phyloP scores from a whole-genome alignment of 2,329 filamentous ascomycete genomes.

The Alternaria arborescens region DNA sequence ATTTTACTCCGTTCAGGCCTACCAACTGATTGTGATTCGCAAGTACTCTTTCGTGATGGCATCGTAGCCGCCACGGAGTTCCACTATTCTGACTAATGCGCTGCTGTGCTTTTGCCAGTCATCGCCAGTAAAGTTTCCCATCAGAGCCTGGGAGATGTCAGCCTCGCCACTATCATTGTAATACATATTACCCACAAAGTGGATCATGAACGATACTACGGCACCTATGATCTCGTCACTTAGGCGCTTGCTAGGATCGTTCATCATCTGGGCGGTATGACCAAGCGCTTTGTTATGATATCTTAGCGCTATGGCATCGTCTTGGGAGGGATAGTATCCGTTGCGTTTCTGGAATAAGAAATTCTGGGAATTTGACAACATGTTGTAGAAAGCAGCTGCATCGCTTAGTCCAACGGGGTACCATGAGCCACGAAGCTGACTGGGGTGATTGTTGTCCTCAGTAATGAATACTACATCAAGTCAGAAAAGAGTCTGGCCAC shows the following conservation, averaged over 20 bases:
- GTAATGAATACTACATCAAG: slow-evolving; percentile 31
- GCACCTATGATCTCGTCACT: slow-evolving; percentile 33
- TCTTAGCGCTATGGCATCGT: slow-evolving; percentile 30
- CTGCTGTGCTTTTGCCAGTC: slow-evolving; percentile 37
- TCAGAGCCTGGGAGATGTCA: slow-evolving; percentile 23
- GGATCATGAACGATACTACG: slow-evolving; percentile 37
- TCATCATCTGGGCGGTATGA: slow-evolving; percentile 29
- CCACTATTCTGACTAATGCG: slow-evolving; percentile 34
- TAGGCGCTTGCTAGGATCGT: slow-evolving; percentile 28
- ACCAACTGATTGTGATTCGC: slow-evolving; percentile 43
- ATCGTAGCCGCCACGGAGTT: slow-evolving; percentile 34
- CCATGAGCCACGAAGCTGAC: slow-evolving; percentile 37
- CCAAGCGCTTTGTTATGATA: slow-evolving; percentile 36
- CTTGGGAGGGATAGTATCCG: slow-evolving; percentile 30
- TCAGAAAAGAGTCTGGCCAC: slow-evolving; percentile 19
- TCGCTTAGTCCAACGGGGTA: slow-evolving; percentile 37
- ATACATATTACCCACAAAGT: slow-evolving; percentile 30
- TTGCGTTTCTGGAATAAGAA: slow-evolving; percentile 31
- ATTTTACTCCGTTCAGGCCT: not conserved
- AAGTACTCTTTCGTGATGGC: slow-evolving; percentile 33
- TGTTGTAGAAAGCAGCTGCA: slow-evolving; percentile 33
- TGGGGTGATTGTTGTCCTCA: slow-evolving; percentile 30
- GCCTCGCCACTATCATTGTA: not conserved
- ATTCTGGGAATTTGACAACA: slow-evolving; percentile 41
- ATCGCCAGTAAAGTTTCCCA: slow-evolving; percentile 29